Evolutionary conservation across 2,329 filamentous ascomycete species (phyloP).

Genomic region (Monilinia polystroma): DNA sequence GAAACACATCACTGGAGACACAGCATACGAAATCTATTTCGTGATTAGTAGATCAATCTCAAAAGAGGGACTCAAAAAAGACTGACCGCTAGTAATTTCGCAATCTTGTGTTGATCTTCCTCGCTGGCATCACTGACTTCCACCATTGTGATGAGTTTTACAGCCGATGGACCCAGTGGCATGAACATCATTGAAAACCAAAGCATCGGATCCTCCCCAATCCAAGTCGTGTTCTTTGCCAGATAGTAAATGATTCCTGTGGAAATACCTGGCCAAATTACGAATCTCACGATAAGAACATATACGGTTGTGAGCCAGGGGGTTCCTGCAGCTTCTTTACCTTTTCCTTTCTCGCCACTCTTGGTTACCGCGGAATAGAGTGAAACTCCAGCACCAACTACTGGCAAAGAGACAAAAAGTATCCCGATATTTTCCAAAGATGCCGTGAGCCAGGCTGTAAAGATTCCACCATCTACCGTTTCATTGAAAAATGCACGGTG

Average conservation of each 20-base stretch:
- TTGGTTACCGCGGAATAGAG: conserved; percentile 54
- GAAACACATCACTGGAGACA: conserved; percentile 43
- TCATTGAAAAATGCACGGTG: conserved; percentile 62
- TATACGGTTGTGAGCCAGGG: conserved; percentile 52
- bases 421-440: conserved; percentile 61
- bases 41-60: not conserved
- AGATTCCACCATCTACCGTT: conserved; percentile 58
- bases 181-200: conserved; percentile 59
- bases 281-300: conserved; percentile 55
- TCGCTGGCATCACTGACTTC: conserved; percentile 46
- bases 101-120: conserved; percentile 46
- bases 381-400: conserved; percentile 66
- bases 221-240: conserved; percentile 50
- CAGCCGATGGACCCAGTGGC: conserved; percentile 49
- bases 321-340: conserved; percentile 40
- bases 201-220: conserved; percentile 60
- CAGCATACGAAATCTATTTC: conserved; percentile 42
- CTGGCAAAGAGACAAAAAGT: conserved; percentile 63
- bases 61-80: too few relatives aligned
- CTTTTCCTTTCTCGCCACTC: conserved; percentile 43
- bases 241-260: conserved; percentile 56
- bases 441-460: conserved; percentile 65
- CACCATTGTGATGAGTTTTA: conserved; percentile 49
- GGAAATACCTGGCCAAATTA: conserved; percentile 58
- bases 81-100: conserved; percentile 46